Evolutionary conservation across 176 grass and related monocot species (phyloP), one percentile per base, ranked within the genome.

Genomic region (Thalia dealbata): DNA sequence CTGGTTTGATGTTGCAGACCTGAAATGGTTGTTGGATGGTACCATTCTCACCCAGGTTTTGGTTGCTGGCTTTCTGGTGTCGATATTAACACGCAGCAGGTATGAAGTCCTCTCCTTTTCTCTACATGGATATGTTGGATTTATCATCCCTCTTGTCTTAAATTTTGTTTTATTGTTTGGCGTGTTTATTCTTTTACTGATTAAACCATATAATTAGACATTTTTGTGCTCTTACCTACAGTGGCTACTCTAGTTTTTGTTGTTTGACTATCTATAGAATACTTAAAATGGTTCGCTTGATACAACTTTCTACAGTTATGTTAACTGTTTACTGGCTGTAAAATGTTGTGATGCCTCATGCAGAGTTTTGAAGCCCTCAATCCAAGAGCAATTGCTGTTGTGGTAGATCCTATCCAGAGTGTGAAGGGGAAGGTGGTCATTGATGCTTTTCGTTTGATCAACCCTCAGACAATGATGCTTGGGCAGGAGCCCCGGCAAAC

Each of bases 1-100:
- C 16, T 30, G 10, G 32, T 68, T 16, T 43, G 35, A 59, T 77
- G 82, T 75, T 81, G 76, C 83, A 97, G 90, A 48, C 90, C 95
- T 59, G 95, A 97, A 82, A 97, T 97, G 95, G 95, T 97, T 61
- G 95, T 97, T 41, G 95, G 95, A n/a, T 97, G 95, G 95, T 97
- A 97, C 59, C 95, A 97, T 72, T 97, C 95, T 70, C 95, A 97
- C 86, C 95, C 90, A 75, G 95, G 90, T 11, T 97, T 97, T 69
- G 95, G 90, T 76, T 91, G 90, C 73, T 97, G 95, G 95, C 81
- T 97, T 28, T 97, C 95, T 68, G 90, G 95, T 56, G 90, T 97
- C 19, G 95, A 97, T 61, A 97, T 97, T 79, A 97, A 97, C 74
- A 97, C 95, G 50, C 95, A 97, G 54, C 90, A 97, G 95, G 95